A percentile compares a stretch with the other conserved stretches of the same genome.
Conservation (phyloP, 1,284 basidiomycete species). For the Leccinum angustisporum region DNA sequence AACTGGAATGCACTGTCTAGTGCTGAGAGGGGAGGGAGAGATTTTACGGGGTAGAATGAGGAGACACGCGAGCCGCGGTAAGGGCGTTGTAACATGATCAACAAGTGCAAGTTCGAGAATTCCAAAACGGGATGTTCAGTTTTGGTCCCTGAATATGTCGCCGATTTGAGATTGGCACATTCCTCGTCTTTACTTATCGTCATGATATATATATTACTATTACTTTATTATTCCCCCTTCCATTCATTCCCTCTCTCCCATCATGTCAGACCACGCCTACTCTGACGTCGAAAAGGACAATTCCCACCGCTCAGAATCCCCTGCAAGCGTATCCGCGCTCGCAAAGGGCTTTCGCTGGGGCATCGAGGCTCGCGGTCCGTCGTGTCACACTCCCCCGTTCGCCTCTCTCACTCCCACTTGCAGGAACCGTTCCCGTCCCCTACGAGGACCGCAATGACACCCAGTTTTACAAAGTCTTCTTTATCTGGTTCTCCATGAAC, state of each 20-base stretch:
- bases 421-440: constrained; percentile 55
- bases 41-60: constrained; percentile 73
- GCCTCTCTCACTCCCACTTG: not conserved
- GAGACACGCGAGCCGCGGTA: constrained; percentile 73
- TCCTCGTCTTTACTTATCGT: not conserved
- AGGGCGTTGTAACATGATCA: constrained; percentile 50
- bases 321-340: not conserved
- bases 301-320: constrained; percentile 10
- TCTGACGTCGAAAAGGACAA: constrained; percentile 32
- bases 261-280: constrained; percentile 26
- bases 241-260: constrained; percentile 6
- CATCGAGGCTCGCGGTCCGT: constrained; percentile 31
- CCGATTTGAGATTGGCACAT: not conserved
- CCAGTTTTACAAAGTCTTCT: constrained; percentile 72
- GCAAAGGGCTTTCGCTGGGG: constrained; percentile 32
- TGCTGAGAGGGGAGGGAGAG: constrained; percentile 61
- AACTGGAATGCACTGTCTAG: constrained; percentile 92
- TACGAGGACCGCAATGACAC: constrained; percentile 55
- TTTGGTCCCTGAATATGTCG: not conserved
- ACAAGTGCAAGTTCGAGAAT: not conserved
- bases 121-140: not conserved
- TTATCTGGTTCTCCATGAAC: constrained; percentile 73
- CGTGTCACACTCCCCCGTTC: not conserved
- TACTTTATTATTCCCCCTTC: not conserved
- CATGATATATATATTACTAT: not conserved